Conservation (phyloP, 176 grass and related monocot genomes). For the Eragrostis nindensis region DNA sequence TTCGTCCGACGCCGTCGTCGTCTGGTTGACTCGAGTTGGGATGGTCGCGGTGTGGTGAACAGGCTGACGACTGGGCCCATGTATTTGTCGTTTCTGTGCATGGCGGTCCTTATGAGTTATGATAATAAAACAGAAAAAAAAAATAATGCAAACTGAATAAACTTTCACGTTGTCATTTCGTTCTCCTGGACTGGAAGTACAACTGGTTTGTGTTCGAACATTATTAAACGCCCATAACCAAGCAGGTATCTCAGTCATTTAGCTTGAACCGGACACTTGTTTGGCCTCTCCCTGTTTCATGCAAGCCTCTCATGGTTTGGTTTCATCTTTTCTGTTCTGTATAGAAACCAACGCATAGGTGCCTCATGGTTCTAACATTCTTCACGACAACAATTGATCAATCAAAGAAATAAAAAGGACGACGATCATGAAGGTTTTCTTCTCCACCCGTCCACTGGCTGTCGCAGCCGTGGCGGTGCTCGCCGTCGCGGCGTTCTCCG, state of each 20-base stretch:
- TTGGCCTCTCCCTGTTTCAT: conserved; percentile 31
- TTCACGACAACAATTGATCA: not conserved
- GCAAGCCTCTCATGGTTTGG: not conserved
- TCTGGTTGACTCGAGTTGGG: not conserved
- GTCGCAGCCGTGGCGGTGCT: not conserved
- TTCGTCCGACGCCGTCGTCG: not conserved
- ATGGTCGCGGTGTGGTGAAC: not conserved
- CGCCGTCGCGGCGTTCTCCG: not conserved
- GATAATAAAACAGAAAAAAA: too few species aligned
- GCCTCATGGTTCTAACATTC: not conserved
- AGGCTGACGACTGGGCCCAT: not conserved
- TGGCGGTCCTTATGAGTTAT: not conserved
- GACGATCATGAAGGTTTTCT: not conserved
- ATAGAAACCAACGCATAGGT: not conserved
- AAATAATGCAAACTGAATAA: too few species aligned
- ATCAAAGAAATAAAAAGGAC: too few species aligned
- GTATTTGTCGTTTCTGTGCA: not conserved
- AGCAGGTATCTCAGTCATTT: not conserved
- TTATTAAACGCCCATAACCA: conserved; percentile 8
- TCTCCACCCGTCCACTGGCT: not conserved
- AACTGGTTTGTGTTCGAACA: not conserved
- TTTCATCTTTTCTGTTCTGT: not conserved
- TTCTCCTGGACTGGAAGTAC: not conserved
- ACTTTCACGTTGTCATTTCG: not conserved
- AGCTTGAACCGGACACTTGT: conserved; percentile 48